A percentile compares a stretch with the other conserved stretches of the same genome.
phyloP scores from a whole-genome alignment of 2,329 filamentous ascomycete species.

The Pseudocercospora vitis region DNA sequence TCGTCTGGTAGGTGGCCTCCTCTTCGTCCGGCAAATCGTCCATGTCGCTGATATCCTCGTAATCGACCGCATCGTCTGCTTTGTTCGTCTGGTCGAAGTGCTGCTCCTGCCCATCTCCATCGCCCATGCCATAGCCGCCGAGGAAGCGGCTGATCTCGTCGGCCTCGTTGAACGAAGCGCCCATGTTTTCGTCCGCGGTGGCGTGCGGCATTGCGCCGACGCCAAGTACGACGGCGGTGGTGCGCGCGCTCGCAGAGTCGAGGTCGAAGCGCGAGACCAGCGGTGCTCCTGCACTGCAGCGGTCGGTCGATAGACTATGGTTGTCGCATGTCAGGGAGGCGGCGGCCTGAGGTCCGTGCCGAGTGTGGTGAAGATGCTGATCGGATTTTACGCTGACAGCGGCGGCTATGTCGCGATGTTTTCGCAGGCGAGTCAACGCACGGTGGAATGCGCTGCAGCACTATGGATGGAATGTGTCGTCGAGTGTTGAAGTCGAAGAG shows the following conservation, averaged over 20 bases:
- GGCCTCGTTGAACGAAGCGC: conserved; percentile 29
- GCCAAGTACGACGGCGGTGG: neutral
- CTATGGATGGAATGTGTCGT: too few relatives aligned
- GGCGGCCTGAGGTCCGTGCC: neutral
- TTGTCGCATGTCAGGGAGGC: neutral
- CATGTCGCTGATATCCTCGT: conserved; percentile 86
- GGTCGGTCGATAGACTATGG: neutral
- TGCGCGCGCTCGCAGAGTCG: neutral
- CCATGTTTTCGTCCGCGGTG: conserved; percentile 27
- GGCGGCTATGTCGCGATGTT: neutral
- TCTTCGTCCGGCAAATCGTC: conserved; percentile 86
- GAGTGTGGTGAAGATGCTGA: neutral
- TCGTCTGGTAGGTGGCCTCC: conserved; percentile 40
- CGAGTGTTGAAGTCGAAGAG: neutral
- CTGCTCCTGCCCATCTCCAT: conserved; percentile 29
- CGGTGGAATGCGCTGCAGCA: too few relatives aligned
- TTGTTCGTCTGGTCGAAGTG: conserved; percentile 64
- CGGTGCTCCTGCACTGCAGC: neutral
- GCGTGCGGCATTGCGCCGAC: conserved; percentile 41
- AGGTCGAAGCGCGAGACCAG: neutral
- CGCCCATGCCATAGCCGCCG: conserved; percentile 25
- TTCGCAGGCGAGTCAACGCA: too few relatives aligned
- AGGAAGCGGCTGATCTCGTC: conserved; percentile 35
- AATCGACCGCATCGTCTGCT: conserved; percentile 89
- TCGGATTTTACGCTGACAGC: too few relatives aligned